Base-by-base conservation (phyloP, 192 early-diverging fungal genomes). In the Backusella mclennaniae region DNA sequence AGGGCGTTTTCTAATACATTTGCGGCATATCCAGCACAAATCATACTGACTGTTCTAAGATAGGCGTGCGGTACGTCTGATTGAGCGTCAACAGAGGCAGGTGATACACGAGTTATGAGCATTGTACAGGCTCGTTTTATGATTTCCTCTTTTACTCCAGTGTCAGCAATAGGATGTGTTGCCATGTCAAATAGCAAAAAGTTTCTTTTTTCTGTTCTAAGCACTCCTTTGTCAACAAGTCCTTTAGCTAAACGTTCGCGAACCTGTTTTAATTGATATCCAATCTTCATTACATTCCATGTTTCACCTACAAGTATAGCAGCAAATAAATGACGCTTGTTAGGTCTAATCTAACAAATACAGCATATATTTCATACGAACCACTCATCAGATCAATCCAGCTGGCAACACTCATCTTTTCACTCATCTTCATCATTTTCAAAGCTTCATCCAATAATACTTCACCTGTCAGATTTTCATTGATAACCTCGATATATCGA, bases 371-470 rank as follows among this genome's bases (percentile, higher is more conserved):
- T 29, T 66, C 52, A 36, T 29, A 66, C 87, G 80, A 83, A 96
- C 95, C 97, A 82, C 97, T 97, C 92, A 99, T 87, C 59, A 99
- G 80, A 86, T 99, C 97, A 84, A 99, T 98, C 97, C 97, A 99
- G 72, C 88, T 93, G 9, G 90, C 88, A 9, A 99, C 95, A 66
- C 90, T 92, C 83, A 96, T 92, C 52, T 87, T 87, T 66, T 91
- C 92, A 59, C 96, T 96, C n/a, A 87, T 84, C 81, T 95, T 95
- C 79, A 99, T 96, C 81, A 94, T 88, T 75, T 91, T 92, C 59
- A 99, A 82, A 19, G 97, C 93, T 79, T 99, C 97, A 83, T 99
- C 97, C 79, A 99, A 82, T 15, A 99, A 87, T 1, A 98, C 97
- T 84, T 99, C 97, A 19, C 96, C 96, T 3, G 97, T 99, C 35